Evolutionary conservation across 495 filamentous ascomycete genomes (phyloP).

Genomic region (Cenococcum geophilum): DNA sequence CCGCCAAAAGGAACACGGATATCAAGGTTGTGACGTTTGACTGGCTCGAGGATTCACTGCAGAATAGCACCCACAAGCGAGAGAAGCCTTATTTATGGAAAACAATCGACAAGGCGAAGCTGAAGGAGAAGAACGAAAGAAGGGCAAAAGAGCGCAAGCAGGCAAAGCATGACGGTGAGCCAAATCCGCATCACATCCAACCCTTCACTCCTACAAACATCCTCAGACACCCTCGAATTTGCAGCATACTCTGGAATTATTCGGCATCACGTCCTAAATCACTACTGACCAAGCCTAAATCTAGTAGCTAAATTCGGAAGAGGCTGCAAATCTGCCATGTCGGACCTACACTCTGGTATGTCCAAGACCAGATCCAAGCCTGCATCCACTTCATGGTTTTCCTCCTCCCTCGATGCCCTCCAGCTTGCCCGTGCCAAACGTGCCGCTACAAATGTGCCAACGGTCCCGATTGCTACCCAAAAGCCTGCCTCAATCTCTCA

Average conservation of each 20-base stretch:
- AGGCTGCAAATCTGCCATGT: constrained; percentile 1
- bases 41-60: constrained; percentile 55
- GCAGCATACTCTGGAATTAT: neutral
- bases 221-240: neutral
- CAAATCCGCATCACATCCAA: neutral
- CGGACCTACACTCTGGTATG: constrained; percentile 30
- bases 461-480: neutral
- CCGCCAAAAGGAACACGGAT: constrained; percentile 37
- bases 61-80: constrained; percentile 33
- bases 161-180: constrained; percentile 17
- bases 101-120: constrained; percentile 34
- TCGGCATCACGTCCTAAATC: neutral
- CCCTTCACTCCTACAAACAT: neutral
- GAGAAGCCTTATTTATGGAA: constrained; percentile 47
- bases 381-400: constrained; percentile 5
- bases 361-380: constrained; percentile 2
- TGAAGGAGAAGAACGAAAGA: constrained; percentile 31
- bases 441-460: neutral
- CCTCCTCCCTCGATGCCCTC: constrained; percentile 1
- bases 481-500: constrained; percentile 1
- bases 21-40: constrained; percentile 55
- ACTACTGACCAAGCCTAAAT: neutral
- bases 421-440: neutral
- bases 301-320: neutral
- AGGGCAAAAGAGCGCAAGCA: constrained; percentile 26